phyloP scores from a whole-genome alignment of 2,329 filamentous ascomycete genomes.

The Pseudogymnoascus sp. region DNA sequence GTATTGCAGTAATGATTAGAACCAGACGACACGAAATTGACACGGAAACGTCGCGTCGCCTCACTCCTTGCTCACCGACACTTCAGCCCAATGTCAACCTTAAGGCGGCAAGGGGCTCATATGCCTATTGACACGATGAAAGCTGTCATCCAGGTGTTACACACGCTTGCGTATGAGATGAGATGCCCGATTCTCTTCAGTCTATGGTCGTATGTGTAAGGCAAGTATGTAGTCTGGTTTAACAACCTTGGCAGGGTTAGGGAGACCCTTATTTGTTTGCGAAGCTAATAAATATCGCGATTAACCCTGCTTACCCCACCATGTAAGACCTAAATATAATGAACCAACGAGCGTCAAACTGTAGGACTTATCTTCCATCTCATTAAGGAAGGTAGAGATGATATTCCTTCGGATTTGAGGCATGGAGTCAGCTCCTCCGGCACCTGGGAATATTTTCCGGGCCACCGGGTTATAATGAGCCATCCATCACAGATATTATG shows the following conservation, averaged over 20 bases:
- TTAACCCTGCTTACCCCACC: background rate
- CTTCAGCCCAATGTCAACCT: too few relatives aligned
- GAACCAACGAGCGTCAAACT: background rate
- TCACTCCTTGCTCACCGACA: too few relatives aligned
- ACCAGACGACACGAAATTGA: too few relatives aligned
- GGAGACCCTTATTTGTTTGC: background rate
- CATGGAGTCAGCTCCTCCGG: background rate
- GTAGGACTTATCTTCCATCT: background rate
- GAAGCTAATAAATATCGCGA: background rate
- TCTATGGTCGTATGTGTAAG: background rate
- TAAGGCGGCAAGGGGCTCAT: too few relatives aligned
- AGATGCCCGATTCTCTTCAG: background rate
- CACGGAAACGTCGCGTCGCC: too few relatives aligned
- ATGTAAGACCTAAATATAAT: background rate
- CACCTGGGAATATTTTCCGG: background rate
- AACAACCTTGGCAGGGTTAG: background rate
- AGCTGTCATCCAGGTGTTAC: too few relatives aligned
- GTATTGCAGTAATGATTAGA: too few relatives aligned
- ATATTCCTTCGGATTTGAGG: background rate
- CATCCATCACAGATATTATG: background rate
- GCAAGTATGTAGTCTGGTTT: background rate
- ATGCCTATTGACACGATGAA: too few relatives aligned
- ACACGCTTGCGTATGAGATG: background rate
- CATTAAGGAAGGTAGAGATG: background rate
- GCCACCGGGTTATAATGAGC: background rate